Conservation (phyloP, 305 asterid genomes). For the Solanum hybrid region DNA sequence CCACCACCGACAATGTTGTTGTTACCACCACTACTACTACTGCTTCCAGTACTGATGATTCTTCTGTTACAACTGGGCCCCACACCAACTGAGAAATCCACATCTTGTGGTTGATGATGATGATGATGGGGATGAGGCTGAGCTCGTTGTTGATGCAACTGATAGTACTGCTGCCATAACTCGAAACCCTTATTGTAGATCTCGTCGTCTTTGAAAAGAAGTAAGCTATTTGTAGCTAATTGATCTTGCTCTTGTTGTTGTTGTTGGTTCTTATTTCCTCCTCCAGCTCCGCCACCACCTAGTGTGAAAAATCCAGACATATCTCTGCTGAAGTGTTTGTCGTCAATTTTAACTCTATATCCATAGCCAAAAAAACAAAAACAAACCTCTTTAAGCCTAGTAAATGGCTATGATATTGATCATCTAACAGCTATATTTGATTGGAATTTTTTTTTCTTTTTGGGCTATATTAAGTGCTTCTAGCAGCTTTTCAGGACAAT, state of each 20-base stretch:
- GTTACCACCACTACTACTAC: slow-evolving; percentile 11
- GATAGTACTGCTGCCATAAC: slow-evolving; percentile 70
- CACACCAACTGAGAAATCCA: slow-evolving; percentile 34
- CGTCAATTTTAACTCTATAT: slow-evolving; percentile 26
- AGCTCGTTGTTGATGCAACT: slow-evolving; percentile 36
- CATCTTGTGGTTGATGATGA: slow-evolving; percentile 31
- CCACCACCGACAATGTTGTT: background rate
- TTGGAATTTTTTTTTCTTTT: background rate
- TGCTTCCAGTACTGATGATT: slow-evolving; percentile 13
- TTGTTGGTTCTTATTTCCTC: slow-evolving; percentile 14
- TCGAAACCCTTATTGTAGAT: slow-evolving; percentile 82
- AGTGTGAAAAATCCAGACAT: slow-evolving; percentile 83
- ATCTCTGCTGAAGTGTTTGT: slow-evolving; percentile 17
- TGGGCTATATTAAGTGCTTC: background rate
- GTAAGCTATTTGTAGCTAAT: slow-evolving; percentile 24
- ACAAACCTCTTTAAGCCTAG: background rate
- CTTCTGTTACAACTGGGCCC: slow-evolving; percentile 9
- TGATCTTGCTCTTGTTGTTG: slow-evolving; percentile 16
- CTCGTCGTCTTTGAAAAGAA: slow-evolving; percentile 63
- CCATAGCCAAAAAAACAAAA: slow-evolving; percentile 26
- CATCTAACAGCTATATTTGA: background rate
- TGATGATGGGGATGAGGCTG: slow-evolving; percentile 18
- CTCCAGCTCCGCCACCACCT: slow-evolving; percentile 22
- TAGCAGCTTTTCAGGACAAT: background rate
- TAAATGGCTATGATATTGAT: background rate